Evolutionary conservation across 441 rosid species (phyloP), one percentile per base, ranked within the genome.

Genomic region (Arabidopsis hybrid): DNA sequence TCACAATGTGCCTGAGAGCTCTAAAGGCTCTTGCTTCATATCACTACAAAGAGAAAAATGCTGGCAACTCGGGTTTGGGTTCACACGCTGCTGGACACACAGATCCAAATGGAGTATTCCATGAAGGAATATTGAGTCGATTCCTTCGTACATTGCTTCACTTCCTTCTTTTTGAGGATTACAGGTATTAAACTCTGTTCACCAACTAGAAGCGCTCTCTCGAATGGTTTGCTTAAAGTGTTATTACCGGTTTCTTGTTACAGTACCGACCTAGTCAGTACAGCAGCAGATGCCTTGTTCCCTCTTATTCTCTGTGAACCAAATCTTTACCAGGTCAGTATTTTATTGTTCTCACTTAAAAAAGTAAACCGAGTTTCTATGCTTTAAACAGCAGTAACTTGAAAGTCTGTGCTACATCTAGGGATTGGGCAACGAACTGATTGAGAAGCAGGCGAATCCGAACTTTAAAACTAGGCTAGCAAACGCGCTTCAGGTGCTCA

Each of bases 231-330:
- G 36, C 34, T 12, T 51, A 3, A 38, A 29, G 14, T 70, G 21
- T 55, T 46, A 34, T 35, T 13, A 74, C 74, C 10, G 14, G 61
- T 50, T 46, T 62, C 63, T 53, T 45, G 39, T 57, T 75, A 42
- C 80, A 93, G 99, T 78, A 84, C 90, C 6, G 97, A 93, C 80
- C 87, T 95, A 69, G 98, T 95, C 40, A 76, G 97, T 56, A 83
- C 95, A 35, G 97, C 98, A 38, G 99, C 99, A 47, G 99, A 95
- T 83, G 95, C 99, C 57, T 89, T 95, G 70, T 85, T 95, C 79
- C 98, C 99, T 1, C 81, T 95, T 82, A 89, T 95, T 72, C 97
- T 95, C 60, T 91, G 97, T 50, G 99, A 95, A 71, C 97, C 90
- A 80, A 83, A 74, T 73, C 81, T 93, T 64, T 95, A 86, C 86